phyloP scores from a whole-genome alignment of 306 rosid species.

The Pueraria montana region DNA sequence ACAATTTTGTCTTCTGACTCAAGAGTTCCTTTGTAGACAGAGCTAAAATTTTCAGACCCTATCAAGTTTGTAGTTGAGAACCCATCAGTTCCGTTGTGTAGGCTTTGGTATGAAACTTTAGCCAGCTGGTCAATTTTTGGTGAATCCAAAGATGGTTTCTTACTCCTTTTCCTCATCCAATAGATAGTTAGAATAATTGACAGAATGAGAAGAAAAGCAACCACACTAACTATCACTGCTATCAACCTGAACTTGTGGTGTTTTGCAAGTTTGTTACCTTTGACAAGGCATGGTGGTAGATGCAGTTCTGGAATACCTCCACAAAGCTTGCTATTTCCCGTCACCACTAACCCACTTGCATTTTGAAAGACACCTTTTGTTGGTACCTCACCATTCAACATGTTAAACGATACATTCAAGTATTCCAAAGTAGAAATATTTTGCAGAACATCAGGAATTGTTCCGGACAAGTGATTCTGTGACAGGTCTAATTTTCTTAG shows the following conservation, averaged over 20 bases:
- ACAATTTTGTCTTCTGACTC: too few species aligned
- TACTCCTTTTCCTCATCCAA: constrained; percentile 19
- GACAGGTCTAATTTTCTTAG: constrained; percentile 51
- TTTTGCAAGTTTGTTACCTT: neutral
- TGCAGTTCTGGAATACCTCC: constrained; percentile 47
- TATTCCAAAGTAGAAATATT: constrained; percentile 10
- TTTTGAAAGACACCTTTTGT: constrained; percentile 53
- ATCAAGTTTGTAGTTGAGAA: too few species aligned
- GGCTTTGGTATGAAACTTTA: too few species aligned
- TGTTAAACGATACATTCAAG: constrained; percentile 58
- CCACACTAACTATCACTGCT: constrained; percentile 19
- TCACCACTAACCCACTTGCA: constrained; percentile 16
- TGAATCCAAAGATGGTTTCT: too few species aligned
- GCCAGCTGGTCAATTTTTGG: too few species aligned
- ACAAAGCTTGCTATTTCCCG: constrained; percentile 45
- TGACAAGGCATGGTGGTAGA: constrained; percentile 38
- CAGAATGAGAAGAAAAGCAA: neutral
- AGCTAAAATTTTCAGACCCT: too few species aligned
- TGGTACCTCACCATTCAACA: constrained; percentile 58
- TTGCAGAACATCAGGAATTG: constrained; percentile 52
- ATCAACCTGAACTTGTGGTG: constrained; percentile 8
- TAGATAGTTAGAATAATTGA: neutral
- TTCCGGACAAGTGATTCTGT: constrained; percentile 47
- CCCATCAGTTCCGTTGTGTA: too few species aligned
- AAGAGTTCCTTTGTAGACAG: too few species aligned